phyloP scores from a whole-genome alignment of 2,329 filamentous ascomycete genomes.

The Drechslera avenae region DNA sequence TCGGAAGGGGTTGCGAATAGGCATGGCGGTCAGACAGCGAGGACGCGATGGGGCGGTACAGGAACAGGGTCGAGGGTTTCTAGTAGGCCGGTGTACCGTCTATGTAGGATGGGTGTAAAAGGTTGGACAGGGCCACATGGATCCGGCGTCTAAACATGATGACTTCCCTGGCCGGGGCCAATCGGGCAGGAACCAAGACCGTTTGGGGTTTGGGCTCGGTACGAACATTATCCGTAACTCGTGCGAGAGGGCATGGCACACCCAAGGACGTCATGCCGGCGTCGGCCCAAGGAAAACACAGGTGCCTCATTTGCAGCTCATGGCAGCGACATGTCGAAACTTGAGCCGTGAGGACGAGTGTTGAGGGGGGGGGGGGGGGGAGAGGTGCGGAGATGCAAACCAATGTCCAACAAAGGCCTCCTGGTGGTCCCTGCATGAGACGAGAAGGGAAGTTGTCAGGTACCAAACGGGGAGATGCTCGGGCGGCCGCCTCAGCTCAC shows the following conservation, averaged over 20 bases:
- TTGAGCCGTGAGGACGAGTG: slow-evolving; percentile 3
- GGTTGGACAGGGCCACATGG: slow-evolving; percentile 11
- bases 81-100: slow-evolving; percentile 19
- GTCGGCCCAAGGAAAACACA: no score
- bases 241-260: slow-evolving; percentile 7
- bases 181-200: slow-evolving; percentile 21
- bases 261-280: slow-evolving; percentile 18
- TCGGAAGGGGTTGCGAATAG: slow-evolving; percentile 51
- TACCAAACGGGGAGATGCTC: slow-evolving; percentile 20
- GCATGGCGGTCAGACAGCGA: slow-evolving; percentile 37
- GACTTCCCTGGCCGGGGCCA: slow-evolving; percentile 24
- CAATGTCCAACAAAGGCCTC: slow-evolving; percentile 11
- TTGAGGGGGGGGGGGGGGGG: no score
- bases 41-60: slow-evolving; percentile 22
- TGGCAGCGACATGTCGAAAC: neutral
- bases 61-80: slow-evolving; percentile 24
- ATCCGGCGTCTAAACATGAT: slow-evolving; percentile 24
- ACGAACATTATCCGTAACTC: slow-evolving; percentile 14
- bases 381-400: slow-evolving; percentile 19
- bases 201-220: slow-evolving; percentile 13
- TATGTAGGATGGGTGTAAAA: slow-evolving; percentile 14
- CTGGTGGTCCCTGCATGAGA: slow-evolving; percentile 36
- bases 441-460: slow-evolving; percentile 26
- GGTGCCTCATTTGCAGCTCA: no score
- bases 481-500: slow-evolving; percentile 23